phyloP scores from a whole-genome alignment of 345 rosid genomes.

The Odontarrhena argentea region DNA sequence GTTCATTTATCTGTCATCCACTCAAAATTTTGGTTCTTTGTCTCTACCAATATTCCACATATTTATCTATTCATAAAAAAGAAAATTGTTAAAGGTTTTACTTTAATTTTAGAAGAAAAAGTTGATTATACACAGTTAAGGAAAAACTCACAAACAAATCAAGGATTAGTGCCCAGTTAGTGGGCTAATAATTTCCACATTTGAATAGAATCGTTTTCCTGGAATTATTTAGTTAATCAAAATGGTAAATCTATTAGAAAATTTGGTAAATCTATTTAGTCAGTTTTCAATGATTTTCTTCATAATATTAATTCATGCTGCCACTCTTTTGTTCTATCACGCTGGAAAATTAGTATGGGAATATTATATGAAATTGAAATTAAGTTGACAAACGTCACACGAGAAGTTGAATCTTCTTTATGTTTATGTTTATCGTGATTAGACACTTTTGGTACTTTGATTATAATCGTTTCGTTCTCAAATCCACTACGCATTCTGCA shows the following conservation, averaged over 20 bases:
- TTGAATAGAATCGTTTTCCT: no score
- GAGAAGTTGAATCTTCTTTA: slow-evolving; percentile 18
- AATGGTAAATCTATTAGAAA: no score
- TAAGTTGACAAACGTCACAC: not conserved
- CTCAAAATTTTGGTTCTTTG: not conserved
- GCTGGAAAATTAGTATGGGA: not conserved
- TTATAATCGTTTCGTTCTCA: slow-evolving; percentile 27
- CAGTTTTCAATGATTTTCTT: no score
- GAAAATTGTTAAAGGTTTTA: not conserved
- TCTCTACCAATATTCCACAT: slow-evolving; percentile 11
- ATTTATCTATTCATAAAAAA: not conserved
- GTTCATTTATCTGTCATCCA: slow-evolving; percentile 5
- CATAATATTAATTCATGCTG: no score
- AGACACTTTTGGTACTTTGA: slow-evolving; percentile 4
- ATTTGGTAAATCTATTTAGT: no score
- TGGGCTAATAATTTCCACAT: no score
- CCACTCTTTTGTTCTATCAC: no score
- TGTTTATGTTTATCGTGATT: slow-evolving; percentile 19
- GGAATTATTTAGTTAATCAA: no score
- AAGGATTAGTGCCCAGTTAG: no score
- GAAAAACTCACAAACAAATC: no score
- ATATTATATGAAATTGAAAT: not conserved
- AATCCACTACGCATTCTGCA: slow-evolving; percentile 17
- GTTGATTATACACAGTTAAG: no score
- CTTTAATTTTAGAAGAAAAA: no score